Conservation (phyloP, 163 green algal genomes). For the Chlamydomonas reinhardtii region DNA sequence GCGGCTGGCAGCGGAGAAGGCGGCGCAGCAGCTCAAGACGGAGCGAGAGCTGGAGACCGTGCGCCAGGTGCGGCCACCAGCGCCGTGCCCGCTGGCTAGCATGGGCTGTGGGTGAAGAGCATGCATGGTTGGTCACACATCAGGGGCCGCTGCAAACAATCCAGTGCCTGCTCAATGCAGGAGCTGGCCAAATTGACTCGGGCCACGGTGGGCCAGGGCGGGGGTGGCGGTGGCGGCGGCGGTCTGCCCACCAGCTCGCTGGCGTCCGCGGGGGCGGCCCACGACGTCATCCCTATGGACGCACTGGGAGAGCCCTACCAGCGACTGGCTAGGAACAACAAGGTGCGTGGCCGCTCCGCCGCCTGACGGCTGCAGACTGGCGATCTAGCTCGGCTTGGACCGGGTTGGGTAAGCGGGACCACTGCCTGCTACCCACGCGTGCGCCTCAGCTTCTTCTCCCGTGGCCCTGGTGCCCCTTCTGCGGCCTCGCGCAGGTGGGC, state of each 20-base stretch:
- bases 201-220: slow-evolving; percentile 1
- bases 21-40: slow-evolving; percentile 50
- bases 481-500: slow-evolving; percentile 32
- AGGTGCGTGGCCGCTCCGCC: slow-evolving; percentile 52
- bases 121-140: too few species aligned
- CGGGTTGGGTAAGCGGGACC: too few species aligned
- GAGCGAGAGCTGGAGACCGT: slow-evolving; percentile 53
- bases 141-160: background rate
- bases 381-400: too few species aligned
- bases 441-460: too few species aligned
- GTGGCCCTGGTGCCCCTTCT: too few species aligned
- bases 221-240: slow-evolving; percentile 41
- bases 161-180: background rate
- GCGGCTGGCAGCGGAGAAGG: slow-evolving; percentile 50
- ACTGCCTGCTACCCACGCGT: too few species aligned
- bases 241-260: background rate
- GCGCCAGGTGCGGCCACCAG: slow-evolving; percentile 11
- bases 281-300: slow-evolving; percentile 83
- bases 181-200: slow-evolving; percentile 35
- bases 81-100: background rate
- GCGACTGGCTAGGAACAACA: slow-evolving; percentile 74
- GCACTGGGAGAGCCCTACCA: slow-evolving; percentile 78
- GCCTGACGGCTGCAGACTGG: too few species aligned
- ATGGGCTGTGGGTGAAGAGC: background rate
- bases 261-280: slow-evolving; percentile 16